Percentiles rank a stretch among this genome's conserved stretches.
These are phyloP conservation scores for Sphaerostilbella broomeana DNA, from an alignment of 2,329 filamentous ascomycete species.

Conservation along the genomic window DNA sequence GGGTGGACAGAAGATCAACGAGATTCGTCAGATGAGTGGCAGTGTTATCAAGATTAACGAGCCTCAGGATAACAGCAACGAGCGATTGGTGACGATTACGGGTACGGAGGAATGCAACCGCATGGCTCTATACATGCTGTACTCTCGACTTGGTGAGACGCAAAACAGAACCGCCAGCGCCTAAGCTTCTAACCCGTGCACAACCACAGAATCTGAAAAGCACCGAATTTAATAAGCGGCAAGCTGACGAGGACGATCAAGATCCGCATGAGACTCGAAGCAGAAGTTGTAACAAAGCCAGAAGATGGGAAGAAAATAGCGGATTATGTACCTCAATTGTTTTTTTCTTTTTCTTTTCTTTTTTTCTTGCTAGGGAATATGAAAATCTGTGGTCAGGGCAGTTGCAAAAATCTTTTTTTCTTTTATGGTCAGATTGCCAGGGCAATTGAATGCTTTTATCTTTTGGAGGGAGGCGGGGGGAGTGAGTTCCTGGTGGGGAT, in stretches of 20 bases:
- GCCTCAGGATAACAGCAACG: constrained; percentile 97
- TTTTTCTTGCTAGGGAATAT: too few species aligned
- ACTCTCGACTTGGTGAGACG: constrained; percentile 81
- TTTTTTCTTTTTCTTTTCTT: background rate
- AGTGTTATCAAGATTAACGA: constrained; percentile 99
- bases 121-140: constrained; percentile 99
- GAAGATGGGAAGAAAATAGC: too few species aligned
- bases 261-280: background rate
- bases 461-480: constrained; percentile 1
- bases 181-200: constrained; percentile 23
- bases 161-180: constrained; percentile 21
- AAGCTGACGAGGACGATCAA: constrained; percentile 1
- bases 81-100: constrained; percentile 93
- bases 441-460: background rate
- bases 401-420: too few species aligned
- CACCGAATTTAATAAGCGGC: constrained; percentile 32
- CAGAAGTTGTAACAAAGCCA: too few species aligned
- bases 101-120: constrained; percentile 98
- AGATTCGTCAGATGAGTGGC: constrained; percentile 92
- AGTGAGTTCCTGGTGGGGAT: background rate
- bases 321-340: background rate
- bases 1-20: constrained; percentile 97
- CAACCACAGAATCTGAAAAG: constrained; percentile 37
- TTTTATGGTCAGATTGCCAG: background rate
- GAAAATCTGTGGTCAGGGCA: too few species aligned